A percentile compares a stretch with the other conserved stretches of the same genome.
phyloP scores from a whole-genome alignment of 495 filamentous ascomycete species.

The Tuber microsphaerosporum region DNA sequence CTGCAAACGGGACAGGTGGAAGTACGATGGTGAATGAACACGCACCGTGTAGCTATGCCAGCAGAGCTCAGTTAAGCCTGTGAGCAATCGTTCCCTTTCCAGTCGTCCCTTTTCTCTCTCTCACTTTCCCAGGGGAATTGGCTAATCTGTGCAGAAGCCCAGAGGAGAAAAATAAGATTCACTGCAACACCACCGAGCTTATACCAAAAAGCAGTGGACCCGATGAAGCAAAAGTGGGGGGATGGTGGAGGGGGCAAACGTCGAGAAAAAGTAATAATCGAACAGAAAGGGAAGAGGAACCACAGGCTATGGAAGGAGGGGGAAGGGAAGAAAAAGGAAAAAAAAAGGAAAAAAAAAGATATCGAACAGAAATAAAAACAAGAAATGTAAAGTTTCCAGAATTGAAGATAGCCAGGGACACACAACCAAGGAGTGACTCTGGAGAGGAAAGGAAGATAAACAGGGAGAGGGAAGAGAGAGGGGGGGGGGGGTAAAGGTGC shows the following conservation, averaged over 20 bases:
- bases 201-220: conserved; percentile 21
- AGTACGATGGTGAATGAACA: conserved; percentile 28
- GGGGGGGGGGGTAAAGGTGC: not conserved
- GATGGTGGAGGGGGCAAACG: conserved; percentile 24
- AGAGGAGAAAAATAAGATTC: conserved; percentile 16
- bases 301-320: conserved; percentile 16
- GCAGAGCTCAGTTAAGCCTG: conserved; percentile 35
- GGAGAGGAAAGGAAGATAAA: conserved; percentile 7
- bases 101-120: conserved; percentile 17
- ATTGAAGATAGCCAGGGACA: conserved; percentile 18
- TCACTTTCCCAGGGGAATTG: conserved; percentile 3
- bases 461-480: not conserved
- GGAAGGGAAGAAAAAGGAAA: conserved; percentile 13
- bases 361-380: conserved; percentile 30
- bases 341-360: conserved; percentile 9
- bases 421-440: conserved; percentile 21
- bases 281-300: conserved; percentile 5
- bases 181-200: not conserved
- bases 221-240: conserved; percentile 32
- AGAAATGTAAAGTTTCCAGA: conserved; percentile 28
- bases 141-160: not conserved
- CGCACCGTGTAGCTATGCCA: conserved; percentile 38
- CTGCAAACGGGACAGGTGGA: conserved; percentile 37
- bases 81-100: conserved; percentile 26
- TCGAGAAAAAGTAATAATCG: conserved; percentile 22